Evolutionary conservation across 2,329 filamentous ascomycete species (phyloP).

Genomic region (Claviceps quebecensis): DNA sequence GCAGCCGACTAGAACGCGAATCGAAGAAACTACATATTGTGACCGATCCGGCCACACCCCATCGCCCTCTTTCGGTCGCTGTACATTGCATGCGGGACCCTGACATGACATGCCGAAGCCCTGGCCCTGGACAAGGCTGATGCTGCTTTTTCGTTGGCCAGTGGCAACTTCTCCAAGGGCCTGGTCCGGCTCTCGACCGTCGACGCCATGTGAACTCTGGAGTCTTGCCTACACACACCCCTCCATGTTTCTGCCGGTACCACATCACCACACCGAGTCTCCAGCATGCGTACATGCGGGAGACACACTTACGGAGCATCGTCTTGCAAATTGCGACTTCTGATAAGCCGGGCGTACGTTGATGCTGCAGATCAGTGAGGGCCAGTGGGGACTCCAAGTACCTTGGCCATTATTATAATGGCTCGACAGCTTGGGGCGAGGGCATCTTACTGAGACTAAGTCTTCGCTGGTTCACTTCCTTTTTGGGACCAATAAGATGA

Average conservation of each 20-base stretch:
- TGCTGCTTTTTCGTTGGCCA: neutral
- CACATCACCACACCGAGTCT: neutral
- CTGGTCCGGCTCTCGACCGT: neutral
- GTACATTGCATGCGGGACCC: neutral
- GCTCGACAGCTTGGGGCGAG: neutral
- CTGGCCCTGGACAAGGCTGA: neutral
- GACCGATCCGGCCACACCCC: neutral
- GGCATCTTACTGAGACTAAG: conserved; percentile 2
- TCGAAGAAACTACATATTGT: neutral
- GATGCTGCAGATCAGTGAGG: neutral
- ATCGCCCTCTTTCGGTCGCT: neutral
- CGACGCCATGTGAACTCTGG: neutral
- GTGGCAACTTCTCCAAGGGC: neutral
- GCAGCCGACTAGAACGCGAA: neutral
- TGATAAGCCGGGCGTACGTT: neutral
- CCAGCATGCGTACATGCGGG: neutral
- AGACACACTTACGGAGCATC: neutral
- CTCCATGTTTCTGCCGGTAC: neutral
- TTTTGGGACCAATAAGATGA: neutral
- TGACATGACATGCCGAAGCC: conserved; percentile 1
- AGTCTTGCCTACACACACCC: too few species aligned
- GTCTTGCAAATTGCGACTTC: neutral
- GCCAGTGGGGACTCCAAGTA: neutral
- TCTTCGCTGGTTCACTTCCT: neutral
- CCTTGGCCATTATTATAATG: neutral